Percentiles rank a stretch among this genome's conserved stretches.
phyloP scores from a whole-genome alignment of 1,139 yeast genomes.

The Debaryomyces robertsiae region DNA sequence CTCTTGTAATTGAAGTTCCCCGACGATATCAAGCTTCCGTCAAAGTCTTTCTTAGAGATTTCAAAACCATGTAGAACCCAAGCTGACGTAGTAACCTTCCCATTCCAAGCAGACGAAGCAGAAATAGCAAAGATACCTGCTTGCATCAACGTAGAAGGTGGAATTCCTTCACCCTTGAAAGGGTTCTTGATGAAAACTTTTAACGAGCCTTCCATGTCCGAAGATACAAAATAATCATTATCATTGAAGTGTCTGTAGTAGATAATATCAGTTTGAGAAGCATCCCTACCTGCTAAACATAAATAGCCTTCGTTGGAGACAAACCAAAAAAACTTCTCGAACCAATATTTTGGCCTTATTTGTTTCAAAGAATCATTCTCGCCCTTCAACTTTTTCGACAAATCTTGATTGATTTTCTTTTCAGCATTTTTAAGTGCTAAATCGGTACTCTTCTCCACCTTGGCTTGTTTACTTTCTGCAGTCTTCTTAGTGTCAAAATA shows the following conservation, averaged over 20 bases:
- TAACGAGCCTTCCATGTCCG: conserved; percentile 75
- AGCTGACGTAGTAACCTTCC: conserved; percentile 76
- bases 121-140: conserved; percentile 85
- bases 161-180: conserved; percentile 56
- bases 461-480: conserved; percentile 77
- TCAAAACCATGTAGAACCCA: conserved; percentile 76
- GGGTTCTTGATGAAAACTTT: conserved; percentile 84
- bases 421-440: conserved; percentile 86
- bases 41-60: conserved; percentile 68
- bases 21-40: conserved; percentile 62
- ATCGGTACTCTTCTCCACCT: conserved; percentile 77
- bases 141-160: conserved; percentile 86
- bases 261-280: conserved; percentile 79
- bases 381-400: conserved; percentile 65
- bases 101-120: conserved; percentile 89
- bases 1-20: conserved; percentile 64
- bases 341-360: conserved; percentile 78
- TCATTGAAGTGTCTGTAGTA: conserved; percentile 76
- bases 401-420: conserved; percentile 71
- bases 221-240: conserved; percentile 70
- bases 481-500: conserved; percentile 79
- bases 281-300: conserved; percentile 85
- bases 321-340: conserved; percentile 94
- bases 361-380: conserved; percentile 65
- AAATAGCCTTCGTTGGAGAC: conserved; percentile 85